A percentile compares a stretch with the other conserved stretches of the same genome.
Evolutionary conservation across 2,329 filamentous ascomycete species (phyloP).

Genomic region (Claviceps africana): DNA sequence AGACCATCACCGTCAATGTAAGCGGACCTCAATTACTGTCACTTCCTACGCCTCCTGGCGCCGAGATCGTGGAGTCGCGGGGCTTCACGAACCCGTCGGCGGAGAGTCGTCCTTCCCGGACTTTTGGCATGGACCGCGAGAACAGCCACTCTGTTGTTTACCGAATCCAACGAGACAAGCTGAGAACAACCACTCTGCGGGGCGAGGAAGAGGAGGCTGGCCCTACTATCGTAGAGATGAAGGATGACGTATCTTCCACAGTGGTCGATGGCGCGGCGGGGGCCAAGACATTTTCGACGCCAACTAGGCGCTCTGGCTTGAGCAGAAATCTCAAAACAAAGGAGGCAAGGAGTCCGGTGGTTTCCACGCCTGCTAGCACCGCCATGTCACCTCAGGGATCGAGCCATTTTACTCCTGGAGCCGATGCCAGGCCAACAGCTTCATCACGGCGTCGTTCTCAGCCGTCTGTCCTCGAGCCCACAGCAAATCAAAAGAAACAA

Average conservation of each 20-base stretch:
- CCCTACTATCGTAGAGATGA: conserved; percentile 14
- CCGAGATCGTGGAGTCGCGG: conserved; percentile 42
- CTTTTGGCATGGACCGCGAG: conserved; percentile 11
- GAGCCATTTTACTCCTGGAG: conserved; percentile 5
- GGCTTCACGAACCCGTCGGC: conserved; percentile 8
- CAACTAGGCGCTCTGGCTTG: not conserved
- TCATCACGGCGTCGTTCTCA: not conserved
- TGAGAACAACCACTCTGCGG: conserved; percentile 26
- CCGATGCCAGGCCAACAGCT: not conserved
- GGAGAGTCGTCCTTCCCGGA: conserved; percentile 3
- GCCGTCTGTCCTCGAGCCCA: not conserved
- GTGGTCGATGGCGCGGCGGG: not conserved
- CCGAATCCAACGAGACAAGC: conserved; percentile 39
- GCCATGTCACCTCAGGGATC: conserved; percentile 3
- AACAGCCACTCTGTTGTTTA: conserved; percentile 44
- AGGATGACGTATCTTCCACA: conserved; percentile 11
- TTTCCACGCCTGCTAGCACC: conserved; percentile 2
- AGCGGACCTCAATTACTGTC: conserved; percentile 35
- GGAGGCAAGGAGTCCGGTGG: not conserved
- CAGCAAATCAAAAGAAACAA: conserved; percentile 33
- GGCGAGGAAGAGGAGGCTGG: conserved; percentile 17
- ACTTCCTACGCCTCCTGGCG: conserved; percentile 40
- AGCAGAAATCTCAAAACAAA: not conserved
- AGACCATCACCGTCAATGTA: conserved; percentile 51
- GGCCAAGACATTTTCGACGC: not conserved